Conservation (phyloP, 108 stramenopile species). For the Nitzschia palea region DNA sequence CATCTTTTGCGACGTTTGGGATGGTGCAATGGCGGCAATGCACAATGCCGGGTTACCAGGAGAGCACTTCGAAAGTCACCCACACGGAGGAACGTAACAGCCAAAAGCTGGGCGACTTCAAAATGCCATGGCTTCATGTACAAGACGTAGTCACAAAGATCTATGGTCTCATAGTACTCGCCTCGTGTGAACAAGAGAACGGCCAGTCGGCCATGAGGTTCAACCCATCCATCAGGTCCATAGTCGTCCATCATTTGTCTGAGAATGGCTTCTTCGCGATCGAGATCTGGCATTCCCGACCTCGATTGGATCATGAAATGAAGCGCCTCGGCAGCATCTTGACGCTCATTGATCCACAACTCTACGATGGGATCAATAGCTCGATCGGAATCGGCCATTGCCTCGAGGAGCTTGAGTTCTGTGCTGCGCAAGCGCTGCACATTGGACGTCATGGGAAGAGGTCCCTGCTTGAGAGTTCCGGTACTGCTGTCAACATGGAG, state of each 20-base stretch:
- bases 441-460: background rate
- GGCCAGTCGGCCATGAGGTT: constrained; percentile 31
- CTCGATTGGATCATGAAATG: background rate
- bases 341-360: constrained; percentile 42
- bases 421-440: background rate
- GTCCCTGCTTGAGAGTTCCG: background rate
- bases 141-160: constrained; percentile 17
- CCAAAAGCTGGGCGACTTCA: constrained; percentile 19
- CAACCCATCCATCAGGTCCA: constrained; percentile 26
- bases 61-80: constrained; percentile 8
- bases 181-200: constrained; percentile 23
- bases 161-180: constrained; percentile 3
- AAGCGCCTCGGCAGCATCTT: constrained; percentile 3
- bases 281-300: constrained; percentile 2
- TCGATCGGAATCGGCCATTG: constrained; percentile 29
- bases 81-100: background rate
- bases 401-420: constrained; percentile 33
- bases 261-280: constrained; percentile 14
- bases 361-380: constrained; percentile 32
- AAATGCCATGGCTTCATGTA: constrained; percentile 41
- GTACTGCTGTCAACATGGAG: background rate
- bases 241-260: constrained; percentile 21
- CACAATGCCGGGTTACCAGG: background rate
- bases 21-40: background rate
- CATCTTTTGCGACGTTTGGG: constrained; percentile 15